phyloP scores from a whole-genome alignment of 331 rosid species.

The Pyrus hybrid region DNA sequence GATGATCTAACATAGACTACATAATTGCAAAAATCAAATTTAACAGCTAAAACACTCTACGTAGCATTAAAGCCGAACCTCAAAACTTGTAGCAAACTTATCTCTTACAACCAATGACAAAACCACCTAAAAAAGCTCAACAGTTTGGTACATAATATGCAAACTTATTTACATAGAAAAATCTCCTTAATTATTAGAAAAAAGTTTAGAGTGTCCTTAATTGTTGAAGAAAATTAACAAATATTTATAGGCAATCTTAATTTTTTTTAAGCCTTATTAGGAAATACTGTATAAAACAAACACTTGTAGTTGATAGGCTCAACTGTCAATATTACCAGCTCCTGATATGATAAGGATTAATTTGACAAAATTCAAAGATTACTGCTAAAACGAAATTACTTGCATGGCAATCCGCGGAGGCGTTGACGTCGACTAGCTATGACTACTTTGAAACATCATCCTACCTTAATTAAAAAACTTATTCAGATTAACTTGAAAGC shows the following conservation, averaged over 20 bases:
- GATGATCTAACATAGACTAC: no score
- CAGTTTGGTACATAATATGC: neutral
- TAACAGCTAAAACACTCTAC: no score
- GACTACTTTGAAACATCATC: neutral
- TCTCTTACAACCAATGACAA: neutral
- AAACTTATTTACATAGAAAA: neutral
- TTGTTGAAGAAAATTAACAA: neutral
- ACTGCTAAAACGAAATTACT: neutral
- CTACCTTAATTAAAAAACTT: neutral
- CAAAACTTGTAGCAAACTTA: neutral
- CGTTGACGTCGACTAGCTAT: neutral
- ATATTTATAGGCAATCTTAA: no score
- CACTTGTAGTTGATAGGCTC: neutral
- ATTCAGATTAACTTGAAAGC: neutral
- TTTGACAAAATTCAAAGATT: neutral
- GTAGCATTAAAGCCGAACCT: neutral
- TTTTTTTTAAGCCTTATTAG: no score
- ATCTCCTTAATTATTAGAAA: neutral
- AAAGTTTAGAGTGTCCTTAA: neutral
- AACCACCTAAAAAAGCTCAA: neutral
- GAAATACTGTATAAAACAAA: no score
- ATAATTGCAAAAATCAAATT: no score
- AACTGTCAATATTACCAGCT: neutral
- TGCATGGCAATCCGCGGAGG: neutral
- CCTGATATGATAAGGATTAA: neutral